Evolutionary conservation across 1,284 basidiomycete genomes (phyloP).

Genomic region (Puccinia novopanici): DNA sequence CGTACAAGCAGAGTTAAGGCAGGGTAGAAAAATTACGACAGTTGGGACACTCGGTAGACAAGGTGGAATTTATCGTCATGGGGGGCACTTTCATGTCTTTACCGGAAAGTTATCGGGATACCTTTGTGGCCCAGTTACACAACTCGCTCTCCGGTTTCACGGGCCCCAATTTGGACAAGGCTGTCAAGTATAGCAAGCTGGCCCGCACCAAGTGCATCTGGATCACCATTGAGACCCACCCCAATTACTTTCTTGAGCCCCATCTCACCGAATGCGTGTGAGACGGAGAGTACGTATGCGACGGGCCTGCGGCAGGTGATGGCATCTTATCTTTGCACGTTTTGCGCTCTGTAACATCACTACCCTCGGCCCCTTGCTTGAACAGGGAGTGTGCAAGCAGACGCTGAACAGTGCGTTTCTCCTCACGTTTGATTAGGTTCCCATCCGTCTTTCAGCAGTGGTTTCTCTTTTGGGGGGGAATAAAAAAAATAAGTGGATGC

Average conservation of each 20-base stretch:
- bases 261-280: too few species aligned
- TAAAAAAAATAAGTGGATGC: too few species aligned
- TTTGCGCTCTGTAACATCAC: too few species aligned
- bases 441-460: too few species aligned
- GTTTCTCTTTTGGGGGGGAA: too few species aligned
- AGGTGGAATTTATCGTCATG: slow-evolving; percentile 99
- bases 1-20: slow-evolving; percentile 94
- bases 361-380: too few species aligned
- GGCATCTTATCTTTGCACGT: too few species aligned
- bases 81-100: slow-evolving; percentile 99
- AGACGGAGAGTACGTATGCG: too few species aligned
- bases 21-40: slow-evolving; percentile 92
- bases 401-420: too few species aligned
- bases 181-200: slow-evolving; percentile 95
- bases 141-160: slow-evolving; percentile 96
- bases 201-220: slow-evolving; percentile 98
- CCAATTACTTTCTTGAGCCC: slow-evolving; percentile 95
- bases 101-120: slow-evolving; percentile 89
- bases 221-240: slow-evolving; percentile 97
- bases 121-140: slow-evolving; percentile 93
- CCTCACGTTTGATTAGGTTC: too few species aligned
- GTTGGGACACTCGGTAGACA: slow-evolving; percentile 94
- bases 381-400: too few species aligned
- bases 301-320: too few species aligned
- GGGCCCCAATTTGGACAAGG: slow-evolving; percentile 89